Base-by-base conservation (phyloP, 2,329 filamentous ascomycete genomes). In the Eurotiales sp. region DNA sequence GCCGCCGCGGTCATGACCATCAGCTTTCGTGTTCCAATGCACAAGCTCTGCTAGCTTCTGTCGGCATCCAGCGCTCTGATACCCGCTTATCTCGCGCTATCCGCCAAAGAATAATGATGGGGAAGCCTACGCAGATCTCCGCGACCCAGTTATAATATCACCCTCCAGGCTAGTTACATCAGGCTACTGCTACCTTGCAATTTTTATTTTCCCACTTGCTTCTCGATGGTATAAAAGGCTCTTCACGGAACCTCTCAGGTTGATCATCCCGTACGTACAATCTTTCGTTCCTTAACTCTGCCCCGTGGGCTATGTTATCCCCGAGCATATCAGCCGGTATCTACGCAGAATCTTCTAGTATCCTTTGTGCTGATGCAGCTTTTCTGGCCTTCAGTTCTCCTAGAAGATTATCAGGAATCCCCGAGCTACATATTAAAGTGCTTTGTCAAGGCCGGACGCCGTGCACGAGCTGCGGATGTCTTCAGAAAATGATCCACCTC, bases 401-500 rank as follows among this genome's bases (percentile, higher is more conserved):
- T 43, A 34, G 19, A 36, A 36, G 15, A 36, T 34, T 34, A 25
- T 27, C n/a, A 29, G 52, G 8, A 46, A 17, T 11, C 14, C 29
- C 11, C 25, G 37, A 14, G 2, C n/a, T 19, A 37, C 34, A 21
- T 37, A 19, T n/a, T 17, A 36, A 8, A 19, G 34, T 36, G 30
- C 41, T 34, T 47, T 36, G 43, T 44, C 42, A 52, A 36, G 34
- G 21, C 37, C 50, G 14, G 46, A 51, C 46, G 27, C 46, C 48
- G 30, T 49, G 39, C 51, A 48, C 37, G 55, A 54, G 58, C 56
- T 47, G 62, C 66, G 69, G 61, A 72, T 73, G 70, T 68, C 67
- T 69, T 63, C 69, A 62, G 70, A 71, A 58, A 68, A 73, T 71
- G 70, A 58, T 65, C 59, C 62, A 54, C 58, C 62, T 47, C 62